phyloP scores from a whole-genome alignment of 495 filamentous ascomycete species.

The Physcia stellaris region DNA sequence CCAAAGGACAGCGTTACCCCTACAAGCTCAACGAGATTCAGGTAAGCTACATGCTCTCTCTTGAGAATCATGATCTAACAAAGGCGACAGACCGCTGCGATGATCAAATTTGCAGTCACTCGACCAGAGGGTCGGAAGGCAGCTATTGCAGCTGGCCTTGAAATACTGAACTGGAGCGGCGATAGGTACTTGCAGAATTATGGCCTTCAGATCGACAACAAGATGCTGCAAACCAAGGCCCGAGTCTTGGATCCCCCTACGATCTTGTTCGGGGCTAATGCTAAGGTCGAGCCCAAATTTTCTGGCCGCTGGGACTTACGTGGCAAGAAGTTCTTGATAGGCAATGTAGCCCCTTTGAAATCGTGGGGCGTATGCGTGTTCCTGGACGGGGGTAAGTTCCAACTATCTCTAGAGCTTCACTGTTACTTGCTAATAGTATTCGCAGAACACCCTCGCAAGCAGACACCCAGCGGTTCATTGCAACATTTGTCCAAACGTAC shows the following conservation, averaged over 20 bases:
- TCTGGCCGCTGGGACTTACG: slow-evolving; percentile 77
- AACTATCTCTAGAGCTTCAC: too few species aligned
- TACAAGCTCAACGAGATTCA: slow-evolving; percentile 61
- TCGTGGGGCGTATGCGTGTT: slow-evolving; percentile 60
- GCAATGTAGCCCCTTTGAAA: slow-evolving; percentile 43
- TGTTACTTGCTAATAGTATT: too few species aligned
- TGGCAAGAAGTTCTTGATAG: slow-evolving; percentile 54
- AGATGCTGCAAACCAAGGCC: slow-evolving; percentile 52
- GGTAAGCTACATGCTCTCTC: slow-evolving; percentile 1
- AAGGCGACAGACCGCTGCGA: slow-evolving; percentile 48
- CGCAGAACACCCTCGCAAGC: too few species aligned
- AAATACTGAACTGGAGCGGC: slow-evolving; percentile 48
- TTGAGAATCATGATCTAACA: too few species aligned
- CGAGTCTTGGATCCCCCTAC: slow-evolving; percentile 58
- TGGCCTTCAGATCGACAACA: slow-evolving; percentile 47
- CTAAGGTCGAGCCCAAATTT: slow-evolving; percentile 37
- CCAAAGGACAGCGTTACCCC: slow-evolving; percentile 57
- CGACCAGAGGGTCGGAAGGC: slow-evolving; percentile 47
- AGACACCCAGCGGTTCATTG: too few species aligned
- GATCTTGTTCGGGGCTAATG: slow-evolving; percentile 43
- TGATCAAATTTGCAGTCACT: slow-evolving; percentile 77
- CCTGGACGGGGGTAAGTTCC: too few species aligned
- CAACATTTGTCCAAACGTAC: slow-evolving; percentile 48
- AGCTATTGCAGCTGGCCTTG: slow-evolving; percentile 50
- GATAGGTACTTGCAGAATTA: slow-evolving; percentile 58